phyloP scores from a whole-genome alignment of 2,329 filamentous ascomycete species.

The Apiospora koreana region DNA sequence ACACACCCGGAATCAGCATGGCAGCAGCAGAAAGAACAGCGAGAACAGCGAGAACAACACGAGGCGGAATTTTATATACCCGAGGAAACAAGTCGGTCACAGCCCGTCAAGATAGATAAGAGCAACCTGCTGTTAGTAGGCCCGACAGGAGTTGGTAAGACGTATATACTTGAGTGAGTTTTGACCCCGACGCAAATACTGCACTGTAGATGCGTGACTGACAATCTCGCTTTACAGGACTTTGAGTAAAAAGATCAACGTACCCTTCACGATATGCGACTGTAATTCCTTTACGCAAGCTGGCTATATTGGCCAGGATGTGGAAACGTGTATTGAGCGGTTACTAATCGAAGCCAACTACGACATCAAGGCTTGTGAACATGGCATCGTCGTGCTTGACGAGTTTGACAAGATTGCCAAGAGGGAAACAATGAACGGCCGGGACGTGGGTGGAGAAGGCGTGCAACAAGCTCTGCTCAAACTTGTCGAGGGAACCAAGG shows the following conservation, averaged over 20 bases:
- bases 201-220: neutral
- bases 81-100: constrained; percentile 45
- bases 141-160: constrained; percentile 94
- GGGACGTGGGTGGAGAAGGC: constrained; percentile 94
- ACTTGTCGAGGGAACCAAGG: constrained; percentile 92
- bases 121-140: constrained; percentile 91
- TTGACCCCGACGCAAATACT: neutral
- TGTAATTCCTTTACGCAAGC: constrained; percentile 96
- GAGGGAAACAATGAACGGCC: constrained; percentile 81
- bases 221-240: constrained; percentile 58
- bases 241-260: constrained; percentile 86
- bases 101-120: constrained; percentile 81
- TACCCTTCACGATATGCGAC: constrained; percentile 93
- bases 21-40: constrained; percentile 25
- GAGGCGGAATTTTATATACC: constrained; percentile 48
- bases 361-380: constrained; percentile 79
- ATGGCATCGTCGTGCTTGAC: constrained; percentile 92
- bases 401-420: constrained; percentile 98
- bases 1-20: constrained; percentile 30
- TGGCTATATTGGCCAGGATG: constrained; percentile 96
- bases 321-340: constrained; percentile 91
- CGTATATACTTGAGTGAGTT: constrained; percentile 76
- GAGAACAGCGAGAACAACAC: constrained; percentile 29
- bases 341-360: constrained; percentile 89
- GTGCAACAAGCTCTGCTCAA: constrained; percentile 95